These are phyloP conservation scores for Lignosus rhinocerotis DNA, from an alignment of 1,284 basidiomycete species.

Conservation along the genomic window DNA sequence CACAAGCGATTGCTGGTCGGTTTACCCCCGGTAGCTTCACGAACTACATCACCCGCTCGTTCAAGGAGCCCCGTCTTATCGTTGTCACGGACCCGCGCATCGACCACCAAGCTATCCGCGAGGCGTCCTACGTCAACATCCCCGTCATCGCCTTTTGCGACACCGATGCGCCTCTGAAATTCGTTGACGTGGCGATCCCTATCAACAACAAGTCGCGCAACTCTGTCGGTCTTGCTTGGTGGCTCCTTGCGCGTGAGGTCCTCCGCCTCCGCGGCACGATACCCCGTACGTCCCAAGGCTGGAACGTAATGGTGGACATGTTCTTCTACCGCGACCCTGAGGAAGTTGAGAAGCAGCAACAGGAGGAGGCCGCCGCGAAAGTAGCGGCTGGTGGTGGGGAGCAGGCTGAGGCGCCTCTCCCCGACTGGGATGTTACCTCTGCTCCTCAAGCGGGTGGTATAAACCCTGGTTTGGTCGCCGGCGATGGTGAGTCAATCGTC, in stretches of 20 bases:
- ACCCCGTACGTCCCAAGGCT: conserved; percentile 86
- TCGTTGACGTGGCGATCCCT: conserved; percentile 98
- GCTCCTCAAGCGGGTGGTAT: conserved; percentile 68
- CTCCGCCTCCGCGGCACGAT: conserved; percentile 93
- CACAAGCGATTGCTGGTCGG: conserved; percentile 97
- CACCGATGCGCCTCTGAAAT: conserved; percentile 96
- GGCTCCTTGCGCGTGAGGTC: conserved; percentile 97
- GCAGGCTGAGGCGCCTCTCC: conserved; percentile 53
- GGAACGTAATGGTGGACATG: conserved; percentile 99
- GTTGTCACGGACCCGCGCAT: conserved; percentile 98
- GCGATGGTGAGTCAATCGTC: conserved; percentile 52
- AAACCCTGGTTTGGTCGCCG: conserved; percentile 75
- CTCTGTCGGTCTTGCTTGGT: conserved; percentile 98
- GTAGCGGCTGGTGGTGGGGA: conserved; percentile 56
- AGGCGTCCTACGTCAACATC: conserved; percentile 99
- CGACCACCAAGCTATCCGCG: conserved; percentile 99
- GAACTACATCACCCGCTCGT: conserved; percentile 99
- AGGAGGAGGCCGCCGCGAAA: conserved; percentile 88
- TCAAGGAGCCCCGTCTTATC: conserved; percentile 99
- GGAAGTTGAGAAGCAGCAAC: conserved; percentile 96
- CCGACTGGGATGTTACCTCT: conserved; percentile 81
- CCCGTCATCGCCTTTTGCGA: conserved; percentile 99
- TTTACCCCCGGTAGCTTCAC: conserved; percentile 99
- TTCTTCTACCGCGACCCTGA: conserved; percentile 99
- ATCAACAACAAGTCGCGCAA: conserved; percentile 99